Evolutionary conservation across 768 basidiomycete genomes (phyloP), one percentile per base, ranked within the genome.

Genomic region (Lactarius psammicola): DNA sequence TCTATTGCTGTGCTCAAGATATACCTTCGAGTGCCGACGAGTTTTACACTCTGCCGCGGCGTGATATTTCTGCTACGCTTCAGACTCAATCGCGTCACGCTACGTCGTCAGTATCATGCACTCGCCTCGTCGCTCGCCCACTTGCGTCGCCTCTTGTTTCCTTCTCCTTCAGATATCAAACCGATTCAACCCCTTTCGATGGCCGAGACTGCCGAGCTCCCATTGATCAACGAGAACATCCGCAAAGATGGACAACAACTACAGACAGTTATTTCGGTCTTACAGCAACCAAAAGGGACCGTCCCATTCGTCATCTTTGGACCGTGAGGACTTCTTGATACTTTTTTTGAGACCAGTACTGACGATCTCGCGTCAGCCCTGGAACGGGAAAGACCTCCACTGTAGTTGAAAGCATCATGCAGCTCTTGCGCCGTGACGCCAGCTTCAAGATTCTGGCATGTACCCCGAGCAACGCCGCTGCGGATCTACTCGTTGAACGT

Each of bases 221-320:
- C 66, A 31, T 68, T 78, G 0, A 75, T 75, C 66, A 85, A 88
- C 66, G 67, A 74, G 0, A 71, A 81, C 11, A 79, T 88, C 51
- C 73, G 74, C 1, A 65, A 67, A 0, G 88, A 89, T 71, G 64
- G 71, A 0, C 76, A 79, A 42, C 86, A 87, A 67, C 68, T 80
- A 7, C 77, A 77, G 61, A 82, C 85, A 0, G 83, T 87, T 0
- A 70, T 73, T 5, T 78, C 82, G 0, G 83, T 87, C 53, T 71
- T 80, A 4, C 67, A 74, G 38, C 79, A 77, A 38, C 73, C 76
- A 17, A 75, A 78, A 0, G 85, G 86, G 0, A 78, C 81, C 6
- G 71, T 78, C 1, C 87, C 86, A 0, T 87, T 88, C 68, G 74
- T 85, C 17, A 76, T 88, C 18, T 87, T 85, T 72, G 87, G 86